Evolutionary conservation across 2,329 filamentous ascomycete genomes (phyloP).

Genomic region (Lachnellula cervina): DNA sequence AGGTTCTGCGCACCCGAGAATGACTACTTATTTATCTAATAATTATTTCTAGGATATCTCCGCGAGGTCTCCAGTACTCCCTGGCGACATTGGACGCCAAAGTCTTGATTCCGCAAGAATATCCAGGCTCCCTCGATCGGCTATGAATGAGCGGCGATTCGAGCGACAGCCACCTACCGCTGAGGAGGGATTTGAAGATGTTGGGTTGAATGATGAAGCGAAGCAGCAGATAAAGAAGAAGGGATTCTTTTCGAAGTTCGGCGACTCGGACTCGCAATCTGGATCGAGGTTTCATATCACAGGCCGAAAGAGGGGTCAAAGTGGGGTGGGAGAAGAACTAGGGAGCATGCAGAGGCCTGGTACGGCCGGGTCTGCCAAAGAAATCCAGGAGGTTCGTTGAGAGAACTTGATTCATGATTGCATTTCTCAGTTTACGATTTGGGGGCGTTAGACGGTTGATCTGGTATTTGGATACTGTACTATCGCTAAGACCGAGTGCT

Average conservation of each 20-base stretch:
- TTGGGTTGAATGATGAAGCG: constrained; percentile 74
- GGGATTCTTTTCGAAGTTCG: constrained; percentile 77
- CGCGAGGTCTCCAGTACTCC: constrained; percentile 71
- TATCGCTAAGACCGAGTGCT: constrained; percentile 5
- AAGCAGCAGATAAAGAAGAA: constrained; percentile 55
- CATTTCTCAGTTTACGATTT: neutral
- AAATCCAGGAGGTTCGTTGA: constrained; percentile 30
- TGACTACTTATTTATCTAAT: constrained; percentile 3
- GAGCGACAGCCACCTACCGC: constrained; percentile 59
- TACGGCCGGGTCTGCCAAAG: constrained; percentile 15
- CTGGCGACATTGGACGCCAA: constrained; percentile 61
- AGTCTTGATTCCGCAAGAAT: constrained; percentile 74
- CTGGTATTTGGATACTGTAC: constrained; percentile 4
- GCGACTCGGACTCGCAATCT: constrained; percentile 45
- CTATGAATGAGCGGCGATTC: constrained; percentile 53
- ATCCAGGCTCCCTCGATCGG: constrained; percentile 57
- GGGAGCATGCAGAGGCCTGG: constrained; percentile 48
- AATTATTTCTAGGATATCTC: constrained; percentile 70
- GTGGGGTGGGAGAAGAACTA: constrained; percentile 67
- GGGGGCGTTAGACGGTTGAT: constrained; percentile 3
- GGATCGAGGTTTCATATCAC: constrained; percentile 61
- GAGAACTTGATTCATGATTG: neutral
- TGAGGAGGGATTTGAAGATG: constrained; percentile 84
- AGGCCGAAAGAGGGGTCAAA: constrained; percentile 67
- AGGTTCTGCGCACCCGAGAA: constrained; percentile 35